Percentiles rank a stretch among this genome's conserved stretches.
These are phyloP conservation scores for Fusarium sp. DNA, from an alignment of 2,329 filamentous ascomycete species.

Conservation along the genomic window DNA sequence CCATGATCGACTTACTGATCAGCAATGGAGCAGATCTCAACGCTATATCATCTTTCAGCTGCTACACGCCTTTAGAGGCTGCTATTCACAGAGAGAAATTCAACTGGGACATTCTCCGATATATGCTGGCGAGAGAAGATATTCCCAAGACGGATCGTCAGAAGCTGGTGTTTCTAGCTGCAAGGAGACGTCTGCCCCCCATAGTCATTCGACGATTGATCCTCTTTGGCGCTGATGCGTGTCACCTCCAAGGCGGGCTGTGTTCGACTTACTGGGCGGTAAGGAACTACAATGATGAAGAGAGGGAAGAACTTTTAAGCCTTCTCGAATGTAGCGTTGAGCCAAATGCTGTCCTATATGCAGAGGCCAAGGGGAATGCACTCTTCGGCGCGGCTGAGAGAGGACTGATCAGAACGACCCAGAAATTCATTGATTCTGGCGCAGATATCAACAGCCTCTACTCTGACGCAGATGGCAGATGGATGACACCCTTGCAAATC, in stretches of 20 bases:
- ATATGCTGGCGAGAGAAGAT: not conserved
- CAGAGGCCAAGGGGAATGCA: not conserved
- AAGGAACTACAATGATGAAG: too few relatives aligned
- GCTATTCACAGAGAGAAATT: not conserved
- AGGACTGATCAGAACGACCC: not conserved
- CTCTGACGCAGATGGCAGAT: not conserved
- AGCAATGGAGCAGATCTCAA: not conserved
- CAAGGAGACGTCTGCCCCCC: not conserved
- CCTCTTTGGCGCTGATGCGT: not conserved
- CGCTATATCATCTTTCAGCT: too few relatives aligned
- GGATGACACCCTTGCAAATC: not conserved
- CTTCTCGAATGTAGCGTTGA: not conserved
- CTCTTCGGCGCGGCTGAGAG: not conserved
- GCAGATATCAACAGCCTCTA: not conserved
- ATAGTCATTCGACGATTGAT: not conserved
- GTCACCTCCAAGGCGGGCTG: not conserved
- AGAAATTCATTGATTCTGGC: not conserved
- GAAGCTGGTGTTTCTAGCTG: not conserved
- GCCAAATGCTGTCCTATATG: not conserved
- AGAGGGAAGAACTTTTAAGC: not conserved
- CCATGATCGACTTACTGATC: not conserved
- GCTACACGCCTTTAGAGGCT: not conserved
- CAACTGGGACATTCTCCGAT: not conserved
- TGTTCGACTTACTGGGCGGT: not conserved
- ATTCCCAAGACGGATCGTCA: not conserved